A percentile compares a stretch with the other conserved stretches of the same genome.
phyloP scores from a whole-genome alignment of 2,329 filamentous ascomycete species.

The Nothophoma quercina region DNA sequence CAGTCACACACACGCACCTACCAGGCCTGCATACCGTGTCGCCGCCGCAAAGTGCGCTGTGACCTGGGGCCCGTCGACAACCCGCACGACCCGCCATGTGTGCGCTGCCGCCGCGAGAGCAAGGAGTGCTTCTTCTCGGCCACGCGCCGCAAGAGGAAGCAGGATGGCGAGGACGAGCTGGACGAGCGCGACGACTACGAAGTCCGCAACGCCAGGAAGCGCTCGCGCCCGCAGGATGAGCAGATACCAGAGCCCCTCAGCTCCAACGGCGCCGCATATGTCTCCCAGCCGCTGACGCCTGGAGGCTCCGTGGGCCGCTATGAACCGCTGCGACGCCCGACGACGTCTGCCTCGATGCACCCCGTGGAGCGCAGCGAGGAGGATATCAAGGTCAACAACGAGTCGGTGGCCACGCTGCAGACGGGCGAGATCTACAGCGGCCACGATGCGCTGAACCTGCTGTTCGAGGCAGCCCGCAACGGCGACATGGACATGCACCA shows the following conservation, averaged over 20 bases:
- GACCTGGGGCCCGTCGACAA: conserved; percentile 78
- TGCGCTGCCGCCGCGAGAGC: conserved; percentile 90
- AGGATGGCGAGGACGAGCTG: conserved; percentile 54
- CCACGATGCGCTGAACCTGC: conserved; percentile 88
- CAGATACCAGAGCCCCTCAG: conserved; percentile 48
- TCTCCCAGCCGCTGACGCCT: conserved; percentile 66
- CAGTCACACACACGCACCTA: conserved; percentile 20
- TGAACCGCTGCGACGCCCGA: conserved; percentile 72
- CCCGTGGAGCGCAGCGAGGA: conserved; percentile 54
- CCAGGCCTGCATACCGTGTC: conserved; percentile 59
- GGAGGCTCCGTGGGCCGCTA: conserved; percentile 71
- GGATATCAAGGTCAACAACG: conserved; percentile 66
- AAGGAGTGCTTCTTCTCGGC: conserved; percentile 98
- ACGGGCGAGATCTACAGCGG: conserved; percentile 81
- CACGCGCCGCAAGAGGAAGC: conserved; percentile 90
- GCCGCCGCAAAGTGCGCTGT: conserved; percentile 38
- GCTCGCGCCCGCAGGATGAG: conserved; percentile 58
- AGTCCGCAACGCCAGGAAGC: conserved; percentile 76
- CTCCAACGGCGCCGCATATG: conserved; percentile 33
- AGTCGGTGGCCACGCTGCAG: conserved; percentile 66
- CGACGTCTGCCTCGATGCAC: conserved; percentile 44
- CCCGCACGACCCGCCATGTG: conserved; percentile 91
- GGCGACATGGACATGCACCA: conserved; percentile 58
- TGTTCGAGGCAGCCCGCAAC: conserved; percentile 80
- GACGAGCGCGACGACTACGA: conserved; percentile 68